These are phyloP conservation scores for Tetramitus jugosus DNA, from an alignment of 208 protist species.

Conservation along the genomic window DNA sequence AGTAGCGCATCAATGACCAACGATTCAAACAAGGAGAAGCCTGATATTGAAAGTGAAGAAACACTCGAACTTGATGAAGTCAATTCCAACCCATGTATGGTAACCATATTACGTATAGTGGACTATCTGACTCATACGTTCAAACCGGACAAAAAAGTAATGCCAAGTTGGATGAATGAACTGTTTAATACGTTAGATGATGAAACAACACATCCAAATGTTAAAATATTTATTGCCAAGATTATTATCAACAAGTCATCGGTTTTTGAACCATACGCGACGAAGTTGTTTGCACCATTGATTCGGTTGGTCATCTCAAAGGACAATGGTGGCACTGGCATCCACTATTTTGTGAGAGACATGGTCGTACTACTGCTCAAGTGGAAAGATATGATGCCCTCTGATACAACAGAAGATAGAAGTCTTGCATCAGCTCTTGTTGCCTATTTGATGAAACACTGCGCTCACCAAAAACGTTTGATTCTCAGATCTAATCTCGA, in stretches of 20 bases:
- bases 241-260: conserved; percentile 45
- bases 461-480: conserved; percentile 25
- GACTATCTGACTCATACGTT: conserved; percentile 37
- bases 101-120: conserved; percentile 38
- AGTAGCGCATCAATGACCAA: background rate
- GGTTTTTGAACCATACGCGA: conserved; percentile 47
- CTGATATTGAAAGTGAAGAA: background rate
- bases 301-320: conserved; percentile 36
- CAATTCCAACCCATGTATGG: conserved; percentile 51
- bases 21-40: background rate
- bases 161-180: conserved; percentile 59
- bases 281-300: conserved; percentile 46
- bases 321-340: conserved; percentile 22
- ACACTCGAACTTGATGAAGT: conserved; percentile 45
- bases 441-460: conserved; percentile 12
- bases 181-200: conserved; percentile 40
- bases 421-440: background rate
- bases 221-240: conserved; percentile 51
- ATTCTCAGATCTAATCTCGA: conserved; percentile 56
- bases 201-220: conserved; percentile 34
- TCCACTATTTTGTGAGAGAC: conserved; percentile 71
- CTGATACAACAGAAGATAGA: background rate
- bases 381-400: conserved; percentile 30
- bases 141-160: conserved; percentile 26
- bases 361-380: conserved; percentile 45